Conservation (phyloP, 2,329 filamentous ascomycete genomes). For the Pseudogymnoascus sp. region DNA sequence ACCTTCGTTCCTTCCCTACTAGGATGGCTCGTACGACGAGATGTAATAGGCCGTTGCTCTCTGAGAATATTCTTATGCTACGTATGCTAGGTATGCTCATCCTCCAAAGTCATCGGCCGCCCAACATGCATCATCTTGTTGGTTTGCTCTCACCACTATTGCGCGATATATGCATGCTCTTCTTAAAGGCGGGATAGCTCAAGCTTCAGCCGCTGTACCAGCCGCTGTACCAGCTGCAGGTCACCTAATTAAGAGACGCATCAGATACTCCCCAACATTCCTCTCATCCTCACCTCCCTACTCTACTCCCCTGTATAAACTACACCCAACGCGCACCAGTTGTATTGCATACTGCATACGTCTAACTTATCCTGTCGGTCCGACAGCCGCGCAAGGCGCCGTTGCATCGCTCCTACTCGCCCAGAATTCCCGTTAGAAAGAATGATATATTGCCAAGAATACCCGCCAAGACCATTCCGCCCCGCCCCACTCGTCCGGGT, state of each 20-base stretch:
- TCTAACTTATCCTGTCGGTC: neutral
- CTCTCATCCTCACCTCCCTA: neutral
- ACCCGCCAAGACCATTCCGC: neutral
- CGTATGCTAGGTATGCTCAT: neutral
- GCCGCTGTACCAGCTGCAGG: neutral
- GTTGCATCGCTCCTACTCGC: neutral
- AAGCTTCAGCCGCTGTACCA: too few relatives aligned
- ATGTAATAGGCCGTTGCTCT: neutral
- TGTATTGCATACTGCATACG: neutral
- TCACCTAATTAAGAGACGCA: neutral
- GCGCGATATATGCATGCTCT: neutral
- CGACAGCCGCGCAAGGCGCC: neutral
- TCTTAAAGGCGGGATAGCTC: neutral
- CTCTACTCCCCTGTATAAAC: neutral
- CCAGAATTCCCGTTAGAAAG: neutral
- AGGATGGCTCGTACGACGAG: neutral
- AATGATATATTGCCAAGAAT: neutral
- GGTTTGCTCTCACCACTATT: neutral
- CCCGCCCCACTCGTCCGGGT: constrained; percentile 7
- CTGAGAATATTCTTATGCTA: neutral
- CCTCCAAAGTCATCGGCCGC: neutral
- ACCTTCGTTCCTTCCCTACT: neutral
- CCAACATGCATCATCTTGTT: neutral
- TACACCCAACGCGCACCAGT: neutral
- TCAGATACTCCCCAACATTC: neutral